Conservation (phyloP, 352 stramenopile genomes). For the Pythium brachiatum region DNA sequence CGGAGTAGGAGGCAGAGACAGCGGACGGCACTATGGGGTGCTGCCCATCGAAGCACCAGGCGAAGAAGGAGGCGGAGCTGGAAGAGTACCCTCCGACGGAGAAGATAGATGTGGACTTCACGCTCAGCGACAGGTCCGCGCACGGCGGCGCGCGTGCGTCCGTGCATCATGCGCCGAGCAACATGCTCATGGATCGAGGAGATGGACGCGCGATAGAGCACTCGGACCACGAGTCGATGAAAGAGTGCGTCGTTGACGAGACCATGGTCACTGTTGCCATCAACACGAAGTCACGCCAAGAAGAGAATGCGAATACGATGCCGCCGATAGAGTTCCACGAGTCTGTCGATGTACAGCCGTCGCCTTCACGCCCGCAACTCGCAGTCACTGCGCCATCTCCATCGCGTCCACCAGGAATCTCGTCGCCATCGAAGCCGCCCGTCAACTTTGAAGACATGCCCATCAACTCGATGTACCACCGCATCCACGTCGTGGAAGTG, state of each 20-base stretch:
- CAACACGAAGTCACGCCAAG: background rate
- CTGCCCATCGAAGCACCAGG: constrained; percentile 52
- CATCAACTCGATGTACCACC: constrained; percentile 77
- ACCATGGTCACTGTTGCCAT: constrained; percentile 2
- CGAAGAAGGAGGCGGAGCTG: constrained; percentile 5
- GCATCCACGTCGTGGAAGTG: constrained; percentile 53
- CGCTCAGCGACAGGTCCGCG: constrained; percentile 12
- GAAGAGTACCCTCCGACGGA: constrained; percentile 18
- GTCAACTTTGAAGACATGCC: constrained; percentile 55
- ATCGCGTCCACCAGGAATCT: background rate
- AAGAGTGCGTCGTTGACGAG: constrained; percentile 3
- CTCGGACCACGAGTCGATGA: constrained; percentile 30
- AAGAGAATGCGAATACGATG: background rate
- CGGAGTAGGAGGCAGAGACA: background rate
- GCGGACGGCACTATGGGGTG: constrained; percentile 47
- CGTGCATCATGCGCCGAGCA: constrained; percentile 7
- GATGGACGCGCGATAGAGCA: constrained; percentile 28
- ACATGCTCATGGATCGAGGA: constrained; percentile 42
- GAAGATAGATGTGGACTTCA: constrained; percentile 17
- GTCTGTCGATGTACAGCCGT: background rate
- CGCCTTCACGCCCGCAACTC: background rate
- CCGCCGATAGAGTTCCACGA: constrained; percentile 10
- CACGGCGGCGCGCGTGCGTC: constrained; percentile 1
- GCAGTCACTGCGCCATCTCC: background rate
- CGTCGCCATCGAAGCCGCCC: constrained; percentile 18